Base-by-base conservation (phyloP, 768 basidiomycete species). In the Gautieria morchelliformis region DNA sequence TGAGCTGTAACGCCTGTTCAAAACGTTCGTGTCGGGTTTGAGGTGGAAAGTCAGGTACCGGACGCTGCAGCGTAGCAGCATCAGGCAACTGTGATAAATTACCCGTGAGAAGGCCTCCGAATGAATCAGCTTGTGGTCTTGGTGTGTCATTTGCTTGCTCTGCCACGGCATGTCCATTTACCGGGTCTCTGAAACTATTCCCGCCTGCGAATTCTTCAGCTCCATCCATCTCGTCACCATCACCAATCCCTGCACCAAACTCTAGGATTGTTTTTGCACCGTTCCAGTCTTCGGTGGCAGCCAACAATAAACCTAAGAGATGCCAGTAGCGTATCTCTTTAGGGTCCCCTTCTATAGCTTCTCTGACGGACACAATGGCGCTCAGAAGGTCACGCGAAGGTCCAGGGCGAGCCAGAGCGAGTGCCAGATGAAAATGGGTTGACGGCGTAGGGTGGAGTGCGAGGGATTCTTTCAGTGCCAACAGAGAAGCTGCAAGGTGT, bases 301-400 rank as follows among this genome's bases (percentile, higher is more conserved):
- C 83, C n/a, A 94, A 75, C 11, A 95, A 69, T 5, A 97, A 72
- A 0, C 88, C 92, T 0, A 97, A 76, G 15, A 97, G 78, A 69
- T 97, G 95, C 94, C 93, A 97, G 53, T 88, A 86, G 42, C 89
- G 78, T 24, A 89, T 68, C 59, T 80, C 77, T 33, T 68, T 71
- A 4, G 56, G 39, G 32, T 85, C 81, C 6, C 76, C 74, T 66
- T 93, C 87, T 3, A 95, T 82, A 1, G 93, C 88, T 4, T 73
- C 64, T 6, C 85, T 82, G 0, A 89, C 87, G 52, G 82, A 73
- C 14, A 76, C 69, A 7, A 87, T 78, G 0, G 93, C 90, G 30
- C 75, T 71, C n/a, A 80, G 74, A 35, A 93, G 70, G 60, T 89
- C 78, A 24, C 85, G 83, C 4, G 74, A 70, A 1, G 79, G 78